Evolutionary conservation across 176 grass and related monocot genomes (phyloP), one percentile per base, ranked within the genome.

Genomic region (Dendrocalamus sinicus): DNA sequence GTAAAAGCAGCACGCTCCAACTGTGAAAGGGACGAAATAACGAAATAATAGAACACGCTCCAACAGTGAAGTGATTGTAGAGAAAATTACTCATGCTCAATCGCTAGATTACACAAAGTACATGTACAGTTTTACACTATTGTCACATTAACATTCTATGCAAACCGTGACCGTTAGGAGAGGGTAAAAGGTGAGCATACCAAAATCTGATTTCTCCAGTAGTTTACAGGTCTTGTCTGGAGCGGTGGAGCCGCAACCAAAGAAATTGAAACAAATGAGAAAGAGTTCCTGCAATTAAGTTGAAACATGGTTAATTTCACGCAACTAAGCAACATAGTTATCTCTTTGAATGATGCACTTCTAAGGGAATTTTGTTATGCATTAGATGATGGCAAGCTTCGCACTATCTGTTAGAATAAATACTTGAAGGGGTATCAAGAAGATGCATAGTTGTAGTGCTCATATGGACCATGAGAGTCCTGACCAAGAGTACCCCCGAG

Each of bases 181-280:
- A 19, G 46, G 60, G 4, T 63, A 78, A 82, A 70, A 70, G 28
- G 76, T 88, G 81, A 70, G 64, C 85, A 76, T 85, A 88, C 81
- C 89, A 84, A 91, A 88, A 88, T 88, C 81, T 77, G 64, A 85
- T 75, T 61, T 81, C 89, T 91, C 85, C 69, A 75, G 54, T 91
- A 88, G 64, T 88, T 88, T 88, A 88, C 81, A 91, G 3, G 54
- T 80, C 85, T 84, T 79, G 46, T 84, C 85, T 85, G 85, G 10
- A 71, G 81, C 81, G 81, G 24, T 85, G 81, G 10, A 71, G 81
- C 85, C 85, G 37, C 85, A 88, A 69, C 45, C 70, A 84, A 80
- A 67, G 55, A 84, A 76, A 70, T 57, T 61, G 40, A 81, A 85
- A 69, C 46, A 81, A 90, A 76, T 17, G 73, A 46, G 76, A 20